Conservation (phyloP, 495 filamentous ascomycete genomes). For the Aspergillus campestris region DNA sequence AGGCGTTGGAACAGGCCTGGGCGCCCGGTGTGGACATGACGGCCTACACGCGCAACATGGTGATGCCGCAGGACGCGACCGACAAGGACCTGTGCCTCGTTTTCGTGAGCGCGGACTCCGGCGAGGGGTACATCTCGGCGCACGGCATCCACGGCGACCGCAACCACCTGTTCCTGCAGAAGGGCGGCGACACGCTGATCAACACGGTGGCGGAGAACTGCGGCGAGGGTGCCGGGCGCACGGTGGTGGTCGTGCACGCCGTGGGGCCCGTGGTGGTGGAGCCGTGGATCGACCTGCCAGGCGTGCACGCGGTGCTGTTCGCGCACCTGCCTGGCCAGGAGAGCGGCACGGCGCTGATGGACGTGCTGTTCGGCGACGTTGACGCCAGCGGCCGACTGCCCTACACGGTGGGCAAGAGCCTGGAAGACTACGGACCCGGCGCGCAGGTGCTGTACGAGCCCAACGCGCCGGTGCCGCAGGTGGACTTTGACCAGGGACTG, state of each 20-base stretch:
- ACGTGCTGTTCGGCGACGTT: slow-evolving; percentile 75
- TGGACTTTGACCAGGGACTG: slow-evolving; percentile 74
- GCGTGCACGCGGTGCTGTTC: slow-evolving; percentile 72
- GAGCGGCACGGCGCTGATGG: slow-evolving; percentile 74
- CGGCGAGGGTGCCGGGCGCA: slow-evolving; percentile 54
- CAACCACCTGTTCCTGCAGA: slow-evolving; percentile 70
- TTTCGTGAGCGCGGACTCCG: slow-evolving; percentile 53
- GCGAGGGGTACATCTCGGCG: slow-evolving; percentile 56
- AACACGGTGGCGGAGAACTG: slow-evolving; percentile 62
- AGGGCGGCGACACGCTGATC: slow-evolving; percentile 68
- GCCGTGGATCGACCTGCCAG: slow-evolving; percentile 70
- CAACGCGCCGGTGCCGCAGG: slow-evolving; percentile 68
- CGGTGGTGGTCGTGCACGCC: slow-evolving; percentile 82
- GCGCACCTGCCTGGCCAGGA: slow-evolving; percentile 89
- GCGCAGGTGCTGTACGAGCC: slow-evolving; percentile 68
- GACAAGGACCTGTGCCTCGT: slow-evolving; percentile 59
- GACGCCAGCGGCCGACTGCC: slow-evolving; percentile 85
- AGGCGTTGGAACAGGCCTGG: slow-evolving; percentile 57
- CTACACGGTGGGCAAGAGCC: slow-evolving; percentile 77
- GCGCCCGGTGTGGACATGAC: slow-evolving; percentile 50
- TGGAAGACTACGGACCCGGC: slow-evolving; percentile 75
- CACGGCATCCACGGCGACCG: slow-evolving; percentile 69
- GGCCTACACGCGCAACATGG: slow-evolving; percentile 51
- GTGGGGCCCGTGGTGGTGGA: slow-evolving; percentile 85
- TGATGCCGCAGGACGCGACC: slow-evolving; percentile 26